phyloP scores from a whole-genome alignment of 164 flowering plant genomes.

The Kingdonia uniflora region DNA sequence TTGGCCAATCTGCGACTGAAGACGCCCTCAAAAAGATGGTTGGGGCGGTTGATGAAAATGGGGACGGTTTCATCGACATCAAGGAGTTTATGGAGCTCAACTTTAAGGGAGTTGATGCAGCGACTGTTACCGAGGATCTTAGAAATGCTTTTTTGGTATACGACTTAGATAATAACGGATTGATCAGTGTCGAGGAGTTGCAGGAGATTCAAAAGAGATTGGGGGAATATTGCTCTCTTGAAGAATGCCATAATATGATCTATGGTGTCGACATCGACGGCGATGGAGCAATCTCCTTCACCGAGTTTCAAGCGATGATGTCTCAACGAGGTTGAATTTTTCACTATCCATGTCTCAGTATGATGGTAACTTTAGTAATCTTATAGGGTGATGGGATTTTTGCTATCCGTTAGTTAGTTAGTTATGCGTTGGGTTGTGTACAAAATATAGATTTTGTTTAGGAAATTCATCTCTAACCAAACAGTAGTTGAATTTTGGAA shows the following conservation, averaged over 20 bases:
- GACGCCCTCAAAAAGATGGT: conserved; percentile 50
- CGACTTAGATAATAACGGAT: conserved; percentile 64
- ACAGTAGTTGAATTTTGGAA: too few relatives aligned
- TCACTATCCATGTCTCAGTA: too few relatives aligned
- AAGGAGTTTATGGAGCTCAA: conserved; percentile 60
- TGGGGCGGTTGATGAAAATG: conserved; percentile 51
- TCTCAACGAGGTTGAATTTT: too few relatives aligned
- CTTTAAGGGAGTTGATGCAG: conserved; percentile 39
- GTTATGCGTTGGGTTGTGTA: too few relatives aligned
- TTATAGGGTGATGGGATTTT: too few relatives aligned
- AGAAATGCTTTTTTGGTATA: conserved; percentile 58
- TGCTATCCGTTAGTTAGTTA: too few relatives aligned
- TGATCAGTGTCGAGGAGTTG: conserved; percentile 63
- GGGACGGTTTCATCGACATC: conserved; percentile 67
- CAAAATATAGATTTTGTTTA: too few relatives aligned
- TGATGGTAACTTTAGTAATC: too few relatives aligned
- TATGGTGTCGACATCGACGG: conserved; percentile 58
- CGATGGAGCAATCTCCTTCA: conserved; percentile 53
- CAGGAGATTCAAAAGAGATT: conserved; percentile 42
- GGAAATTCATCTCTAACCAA: too few relatives aligned
- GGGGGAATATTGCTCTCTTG: conserved; percentile 48
- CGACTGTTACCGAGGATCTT: too few relatives aligned
- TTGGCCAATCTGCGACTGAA: conserved; percentile 40
- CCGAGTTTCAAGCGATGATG: conserved; percentile 74
- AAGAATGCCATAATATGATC: conserved; percentile 68